Evolutionary conservation across 441 rosid genomes (phyloP), one percentile per base, ranked within the genome.

Genomic region (Manihot esculenta): DNA sequence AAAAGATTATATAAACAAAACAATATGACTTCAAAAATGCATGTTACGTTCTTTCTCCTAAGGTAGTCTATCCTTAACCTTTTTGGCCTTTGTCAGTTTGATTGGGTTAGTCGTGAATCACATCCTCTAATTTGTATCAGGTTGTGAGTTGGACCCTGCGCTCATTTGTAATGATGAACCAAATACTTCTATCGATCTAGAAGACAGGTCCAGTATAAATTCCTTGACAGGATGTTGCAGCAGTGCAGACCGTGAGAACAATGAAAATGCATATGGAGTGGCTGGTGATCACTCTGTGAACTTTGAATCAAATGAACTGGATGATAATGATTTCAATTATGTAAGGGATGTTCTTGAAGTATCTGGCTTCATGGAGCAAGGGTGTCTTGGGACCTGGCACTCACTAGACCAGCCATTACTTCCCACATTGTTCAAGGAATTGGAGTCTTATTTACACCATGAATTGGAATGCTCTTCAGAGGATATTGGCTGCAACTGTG

Each of bases 321-420:
- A 62, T 8, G 87, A 82, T 48, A 49, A 69, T 5, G 84, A 82
- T 75, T 87, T 83, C 80, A 77, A 74, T 65, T 90, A 85, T 49
- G 88, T 88, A 48, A 83, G 70, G 75, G 83, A 82, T 24, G 77
- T 91, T 56, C 81, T 94, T 35, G 78, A 84, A 64, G 63, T 84
- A 47, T 89, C 96, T 14, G 96, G 97, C 42, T 79, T 89, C 68
- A 80, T 81, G 0, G 83, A 75, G 49, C 81, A 80, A 44, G 84
- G 83, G 45, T 15, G 49, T 61, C 62, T 74, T 6, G 91, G 74
- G 45, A 65, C 72, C 49, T 92, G 97, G 97, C 61, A 83, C 76
- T 77, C 92, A 4, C 48, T 84, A 72, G 90, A 88, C 66, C 93
- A 83, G 75, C 98, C 92, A 35, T 30, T 94, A 70, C 79, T 87